Percentiles rank a stretch among this genome's conserved stretches.
Conservation (phyloP, 306 rosid species). For the Canavalia ensiformis region DNA sequence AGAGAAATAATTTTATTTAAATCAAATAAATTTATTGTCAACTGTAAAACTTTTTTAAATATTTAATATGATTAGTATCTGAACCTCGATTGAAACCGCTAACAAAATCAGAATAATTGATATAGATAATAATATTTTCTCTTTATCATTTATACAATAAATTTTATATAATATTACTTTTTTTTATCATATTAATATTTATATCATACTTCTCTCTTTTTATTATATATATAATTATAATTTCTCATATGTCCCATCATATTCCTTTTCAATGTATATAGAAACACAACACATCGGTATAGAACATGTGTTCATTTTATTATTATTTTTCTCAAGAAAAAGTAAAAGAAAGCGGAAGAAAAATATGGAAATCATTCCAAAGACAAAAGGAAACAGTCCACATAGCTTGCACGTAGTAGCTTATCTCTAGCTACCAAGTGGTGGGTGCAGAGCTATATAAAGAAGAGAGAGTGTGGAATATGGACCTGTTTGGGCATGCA, state of each 20-base stretch:
- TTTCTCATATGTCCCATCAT: background rate
- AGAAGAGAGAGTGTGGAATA: constrained; percentile 8
- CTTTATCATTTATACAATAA: too few relatives aligned
- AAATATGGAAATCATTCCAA: background rate
- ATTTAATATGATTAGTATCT: too few relatives aligned
- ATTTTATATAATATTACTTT: too few relatives aligned
- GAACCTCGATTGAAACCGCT: too few relatives aligned
- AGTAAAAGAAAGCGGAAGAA: constrained; percentile 32
- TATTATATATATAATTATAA: too few relatives aligned
- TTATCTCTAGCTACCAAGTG: constrained; percentile 47
- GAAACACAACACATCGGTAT: background rate
- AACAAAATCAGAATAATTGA: too few relatives aligned
- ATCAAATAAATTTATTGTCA: too few relatives aligned
- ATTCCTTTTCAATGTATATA: background rate
- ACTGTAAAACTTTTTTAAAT: too few relatives aligned
- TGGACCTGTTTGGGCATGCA: constrained; percentile 49
- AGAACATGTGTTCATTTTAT: background rate
- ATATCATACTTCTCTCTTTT: too few relatives aligned
- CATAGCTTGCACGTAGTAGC: constrained; percentile 42
- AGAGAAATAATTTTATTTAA: too few relatives aligned
- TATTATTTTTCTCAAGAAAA: constrained; percentile 20
- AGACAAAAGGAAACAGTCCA: constrained; percentile 16
- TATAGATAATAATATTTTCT: too few relatives aligned
- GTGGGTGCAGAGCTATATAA: constrained; percentile 31
- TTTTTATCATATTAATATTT: too few relatives aligned